Percentiles rank a stretch among this genome's conserved stretches.
Conservation (phyloP, 1,139 yeast genomes). For the Candida smagusa region DNA sequence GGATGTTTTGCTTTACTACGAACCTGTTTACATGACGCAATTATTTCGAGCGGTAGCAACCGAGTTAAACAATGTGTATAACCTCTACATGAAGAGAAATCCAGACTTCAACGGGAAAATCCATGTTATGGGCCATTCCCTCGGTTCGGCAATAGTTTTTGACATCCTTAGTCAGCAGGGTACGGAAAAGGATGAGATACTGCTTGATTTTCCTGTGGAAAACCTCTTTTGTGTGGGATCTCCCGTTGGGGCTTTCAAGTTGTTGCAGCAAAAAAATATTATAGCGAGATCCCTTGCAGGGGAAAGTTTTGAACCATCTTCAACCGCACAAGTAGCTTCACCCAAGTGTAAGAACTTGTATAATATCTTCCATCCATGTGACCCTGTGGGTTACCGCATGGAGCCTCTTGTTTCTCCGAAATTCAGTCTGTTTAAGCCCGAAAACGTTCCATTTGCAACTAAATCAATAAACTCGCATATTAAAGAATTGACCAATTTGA, state of each 20-base stretch:
- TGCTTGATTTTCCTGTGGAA: conserved; percentile 66
- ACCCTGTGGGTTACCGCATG: conserved; percentile 81
- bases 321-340: conserved; percentile 15
- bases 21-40: conserved; percentile 63
- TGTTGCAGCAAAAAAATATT: conserved; percentile 59
- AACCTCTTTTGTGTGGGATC: conserved; percentile 83
- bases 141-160: conserved; percentile 83
- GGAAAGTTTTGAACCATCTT: conserved; percentile 18
- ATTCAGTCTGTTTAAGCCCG: conserved; percentile 59
- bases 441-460: conserved; percentile 54
- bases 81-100: conserved; percentile 55
- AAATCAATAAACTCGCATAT: conserved; percentile 42
- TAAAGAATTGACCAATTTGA: conserved; percentile 35
- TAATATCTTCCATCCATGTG: conserved; percentile 84
- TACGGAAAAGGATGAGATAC: conserved; percentile 12
- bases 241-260: conserved; percentile 83
- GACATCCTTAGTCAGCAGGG: conserved; percentile 51
- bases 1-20: conserved; percentile 82
- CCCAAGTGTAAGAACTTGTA: conserved; percentile 63
- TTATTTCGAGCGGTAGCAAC: conserved; percentile 63
- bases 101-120: conserved; percentile 79
- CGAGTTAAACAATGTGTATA: conserved; percentile 70
- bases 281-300: conserved; percentile 30
- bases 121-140: conserved; percentile 84
- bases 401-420: conserved; percentile 71